Conservation (phyloP, 441 rosid genomes). For the Corymbia citriodora region DNA sequence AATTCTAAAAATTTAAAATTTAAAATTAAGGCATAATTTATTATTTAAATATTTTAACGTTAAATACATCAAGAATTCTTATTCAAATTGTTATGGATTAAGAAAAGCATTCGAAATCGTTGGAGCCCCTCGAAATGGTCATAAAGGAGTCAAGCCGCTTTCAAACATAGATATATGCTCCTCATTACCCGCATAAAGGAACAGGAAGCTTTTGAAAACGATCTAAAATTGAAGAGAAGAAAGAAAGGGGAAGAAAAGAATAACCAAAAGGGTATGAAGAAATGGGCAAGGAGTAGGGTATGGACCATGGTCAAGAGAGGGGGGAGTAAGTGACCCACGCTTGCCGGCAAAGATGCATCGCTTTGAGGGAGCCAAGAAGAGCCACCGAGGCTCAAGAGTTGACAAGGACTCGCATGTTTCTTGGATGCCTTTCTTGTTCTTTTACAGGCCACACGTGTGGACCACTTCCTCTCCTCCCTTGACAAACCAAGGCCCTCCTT, state of each 20-base stretch:
- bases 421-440: not conserved
- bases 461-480: not conserved
- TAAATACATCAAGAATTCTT: rapidly evolving
- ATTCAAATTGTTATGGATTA: not conserved
- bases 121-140: not conserved
- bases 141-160: not conserved
- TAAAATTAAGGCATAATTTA: no score
- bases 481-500: not conserved
- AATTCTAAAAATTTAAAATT: no score
- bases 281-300: not conserved
- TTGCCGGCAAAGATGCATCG: not conserved
- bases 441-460: not conserved
- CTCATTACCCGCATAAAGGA: not conserved
- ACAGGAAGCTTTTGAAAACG: not conserved
- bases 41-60: not conserved
- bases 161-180: not conserved
- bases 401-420: not conserved
- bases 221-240: not conserved
- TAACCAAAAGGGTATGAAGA: not conserved
- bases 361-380: not conserved
- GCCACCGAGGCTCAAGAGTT: not conserved
- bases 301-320: not conserved
- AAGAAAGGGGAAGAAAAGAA: not conserved
- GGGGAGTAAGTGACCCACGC: not conserved
- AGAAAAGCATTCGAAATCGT: not conserved